Percentiles rank a stretch among this genome's conserved stretches.
These are phyloP conservation scores for Rhizoclosmatium sp. DNA, from an alignment of 192 early-diverging fungal species.

Conservation along the genomic window DNA sequence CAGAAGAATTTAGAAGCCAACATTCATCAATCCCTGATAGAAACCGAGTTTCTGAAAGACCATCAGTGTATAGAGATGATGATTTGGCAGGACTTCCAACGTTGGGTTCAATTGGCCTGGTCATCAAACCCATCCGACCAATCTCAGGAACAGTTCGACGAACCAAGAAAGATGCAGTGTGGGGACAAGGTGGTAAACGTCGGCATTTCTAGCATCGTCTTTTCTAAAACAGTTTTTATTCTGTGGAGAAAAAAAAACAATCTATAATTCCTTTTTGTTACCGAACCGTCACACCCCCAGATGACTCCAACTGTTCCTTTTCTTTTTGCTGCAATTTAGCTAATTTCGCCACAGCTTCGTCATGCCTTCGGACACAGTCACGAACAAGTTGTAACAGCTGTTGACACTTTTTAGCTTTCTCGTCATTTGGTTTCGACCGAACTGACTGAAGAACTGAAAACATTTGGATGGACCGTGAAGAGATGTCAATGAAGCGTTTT, in stretches of 20 bases:
- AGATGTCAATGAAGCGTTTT: slow-evolving; percentile 5
- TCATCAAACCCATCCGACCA: neutral
- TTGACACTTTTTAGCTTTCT: slow-evolving; percentile 23
- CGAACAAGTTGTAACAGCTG: slow-evolving; percentile 19
- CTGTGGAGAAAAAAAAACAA: neutral
- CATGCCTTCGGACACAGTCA: slow-evolving; percentile 7
- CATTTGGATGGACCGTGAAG: slow-evolving; percentile 23
- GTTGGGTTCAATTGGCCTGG: slow-evolving; percentile 3
- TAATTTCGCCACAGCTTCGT: neutral
- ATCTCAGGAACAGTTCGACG: neutral
- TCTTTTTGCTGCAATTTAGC: slow-evolving; percentile 16
- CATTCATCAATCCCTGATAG: too few species aligned
- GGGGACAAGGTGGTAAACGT: slow-evolving; percentile 13
- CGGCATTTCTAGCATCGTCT: neutral
- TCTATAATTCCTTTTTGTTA: neutral
- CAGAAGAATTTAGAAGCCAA: too few species aligned
- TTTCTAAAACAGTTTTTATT: neutral
- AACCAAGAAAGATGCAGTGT: slow-evolving; percentile 6
- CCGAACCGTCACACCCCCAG: neutral
- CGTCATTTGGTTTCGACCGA: slow-evolving; percentile 17
- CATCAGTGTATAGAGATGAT: neutral
- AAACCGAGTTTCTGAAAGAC: too few species aligned
- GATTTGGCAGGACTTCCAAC: neutral
- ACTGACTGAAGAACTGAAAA: slow-evolving; percentile 27
- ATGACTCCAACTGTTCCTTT: neutral